A percentile compares a stretch with the other conserved stretches of the same genome.
Evolutionary conservation across 129 eudicot genomes (phyloP).

Genomic region (Scalesia atractyloides): DNA sequence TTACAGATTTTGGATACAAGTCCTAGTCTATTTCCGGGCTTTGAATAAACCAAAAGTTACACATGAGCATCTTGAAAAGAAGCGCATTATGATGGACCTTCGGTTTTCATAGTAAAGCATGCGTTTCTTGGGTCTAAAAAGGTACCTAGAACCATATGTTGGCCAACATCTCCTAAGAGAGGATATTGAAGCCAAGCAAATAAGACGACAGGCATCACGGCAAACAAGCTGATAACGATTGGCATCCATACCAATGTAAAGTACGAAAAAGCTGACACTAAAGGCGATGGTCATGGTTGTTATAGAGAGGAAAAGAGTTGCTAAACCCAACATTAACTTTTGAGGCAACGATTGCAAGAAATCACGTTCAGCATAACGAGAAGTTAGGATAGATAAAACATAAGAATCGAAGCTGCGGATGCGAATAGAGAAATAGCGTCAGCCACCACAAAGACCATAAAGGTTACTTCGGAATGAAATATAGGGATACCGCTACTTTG

Average conservation of each 20-base stretch:
- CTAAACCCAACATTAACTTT: conserved; percentile 36
- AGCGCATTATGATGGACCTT: neutral
- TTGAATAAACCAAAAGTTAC: neutral
- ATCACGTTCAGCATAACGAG: conserved; percentile 60
- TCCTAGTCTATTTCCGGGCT: neutral
- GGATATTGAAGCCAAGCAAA: conserved; percentile 53
- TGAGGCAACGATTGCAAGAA: conserved; percentile 46
- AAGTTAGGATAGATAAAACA: conserved; percentile 54
- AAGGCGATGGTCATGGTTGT: conserved; percentile 38
- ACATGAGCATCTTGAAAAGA: neutral
- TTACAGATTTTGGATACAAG: too few species aligned
- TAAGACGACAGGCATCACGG: conserved; percentile 34
- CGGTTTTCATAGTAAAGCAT: conserved; percentile 16
- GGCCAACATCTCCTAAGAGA: conserved; percentile 39
- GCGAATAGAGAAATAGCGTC: conserved; percentile 48
- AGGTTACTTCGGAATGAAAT: conserved; percentile 20
- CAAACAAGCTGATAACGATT: conserved; percentile 31
- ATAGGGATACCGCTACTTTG: conserved; percentile 34
- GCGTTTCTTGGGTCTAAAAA: conserved; percentile 26
- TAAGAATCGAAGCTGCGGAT: conserved; percentile 41
- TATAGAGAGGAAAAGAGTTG: conserved; percentile 40
- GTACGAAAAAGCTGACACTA: conserved; percentile 39
- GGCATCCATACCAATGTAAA: conserved; percentile 37
- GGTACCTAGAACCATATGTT: conserved; percentile 40
- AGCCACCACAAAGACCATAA: conserved; percentile 29